Evolutionary conservation across 2,329 filamentous ascomycete genomes (phyloP), one percentile per base, ranked within the genome.

Genomic region (Dactylonectria estremocensis): DNA sequence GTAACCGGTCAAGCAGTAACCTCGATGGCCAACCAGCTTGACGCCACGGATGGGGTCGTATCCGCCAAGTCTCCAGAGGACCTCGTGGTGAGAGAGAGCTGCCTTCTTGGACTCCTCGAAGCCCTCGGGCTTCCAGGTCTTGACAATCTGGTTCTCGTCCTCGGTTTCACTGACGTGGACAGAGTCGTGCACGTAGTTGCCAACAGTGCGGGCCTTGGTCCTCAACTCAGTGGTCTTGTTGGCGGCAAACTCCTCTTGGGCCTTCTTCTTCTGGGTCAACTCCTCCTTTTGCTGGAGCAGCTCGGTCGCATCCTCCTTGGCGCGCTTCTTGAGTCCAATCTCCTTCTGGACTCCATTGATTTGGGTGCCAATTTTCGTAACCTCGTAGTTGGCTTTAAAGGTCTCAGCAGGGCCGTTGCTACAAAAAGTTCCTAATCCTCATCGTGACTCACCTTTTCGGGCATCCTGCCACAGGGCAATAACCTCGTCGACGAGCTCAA

Each of bases 31-130:
- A 50, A 97, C 95, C 70, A 98, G 89, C 86, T 98, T 98, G 71
- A 95, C 93, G 73, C 95, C 95, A 72, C 96, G 92, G 78, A 97
- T 94, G 1, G 94, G 93, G 79, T 98, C 96, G 79, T 97, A 98
- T 61, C 95, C 95, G 75, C 96, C 94, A 70, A 98, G 85, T 74
- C 94, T 89, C 66, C 92, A 90, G 67, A 98, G 89, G 61, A 99
- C 95, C 80, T 98, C 95, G 82, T 99, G 96, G 81, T 99, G 96
- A 58, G 95, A 97, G 69, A 98, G 91, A 69, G 89, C 85, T 65
- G 92, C 87, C 75, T 90, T 89, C 86, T 95, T 95, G 82, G 95
- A 90, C 55, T 93, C 89, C 22, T 84, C 87, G 66, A 91, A 87
- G 60, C 91, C 91, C 73, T 94, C 91, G 0, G 95, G 95, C 5